Base-by-base conservation (phyloP, 225 moss, liverwort and hornwort species). In the Marchantia polymorpha region DNA sequence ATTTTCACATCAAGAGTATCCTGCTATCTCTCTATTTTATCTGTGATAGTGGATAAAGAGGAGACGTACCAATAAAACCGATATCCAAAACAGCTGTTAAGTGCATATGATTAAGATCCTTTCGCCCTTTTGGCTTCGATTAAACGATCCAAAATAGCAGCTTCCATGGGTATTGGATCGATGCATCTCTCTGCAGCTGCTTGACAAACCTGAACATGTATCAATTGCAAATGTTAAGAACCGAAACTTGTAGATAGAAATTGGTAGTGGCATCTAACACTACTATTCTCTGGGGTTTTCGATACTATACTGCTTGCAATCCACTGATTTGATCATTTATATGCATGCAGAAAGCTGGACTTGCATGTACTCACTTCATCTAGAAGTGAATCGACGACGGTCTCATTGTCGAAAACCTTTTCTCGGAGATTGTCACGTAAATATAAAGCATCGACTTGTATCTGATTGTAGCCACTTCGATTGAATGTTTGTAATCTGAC, bases 401-500 rank as follows among this genome's bases (percentile, higher is more conserved):
- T 89, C 69, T 88, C 90, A 74, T 91, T 88, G 72, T 88, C 89
- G 12, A 91, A 83, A 80, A 94, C 77, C 66, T 83, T 77, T 67
- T 85, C 88, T 76, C 88, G 90, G 67, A 99, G 89, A 23, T 87
- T 85, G 72, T 91, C 88, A 74, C 90, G 85, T 64, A 99, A 86
- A 82, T 89, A 99, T 67, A 92, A 88, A 72, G 89, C 93, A 85
- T 99, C 97, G n/a, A 99, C 78, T 81, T 99, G 95, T 74, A 99
- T 99, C 81, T 99, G 97, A 80, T 95, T 94, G 81, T 92, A 90
- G 68, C 95, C 97, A 77, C 90, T 89, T 17, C 87, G 87, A 77
- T 88, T 93, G 82, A 95, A 93, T 72, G 92, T 93, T 83, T 95
- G 87, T n/a, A 91, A 85, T 73, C 93, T 88, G 30, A 93, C 95